Evolutionary conservation across 345 rosid species (phyloP), one percentile per base, ranked within the genome.

Genomic region (Brassica incana): DNA sequence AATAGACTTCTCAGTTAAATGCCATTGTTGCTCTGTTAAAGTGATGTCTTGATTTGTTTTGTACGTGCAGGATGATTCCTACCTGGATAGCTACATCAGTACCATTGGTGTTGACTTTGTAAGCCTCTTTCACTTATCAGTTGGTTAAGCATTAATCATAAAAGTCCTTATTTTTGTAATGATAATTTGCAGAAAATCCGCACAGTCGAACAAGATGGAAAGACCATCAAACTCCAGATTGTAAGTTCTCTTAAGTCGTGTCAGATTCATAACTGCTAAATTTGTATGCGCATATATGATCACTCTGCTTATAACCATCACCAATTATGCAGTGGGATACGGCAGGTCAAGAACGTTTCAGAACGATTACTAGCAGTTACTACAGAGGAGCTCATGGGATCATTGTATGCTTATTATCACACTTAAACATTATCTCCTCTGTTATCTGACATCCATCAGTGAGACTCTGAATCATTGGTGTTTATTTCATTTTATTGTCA

Each of bases 371-470:
- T 50, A 92, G 97, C 79, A 92, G 96, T 82, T 92, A 92, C 85
- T 90, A 92, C 79, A 90, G 96, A 83, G 97, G 96, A 65, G 97
- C 97, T 15, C 97, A 92, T 82, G 97, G 97, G 80, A 92, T 90
- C 7, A 90, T 92, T 59, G 96, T 92, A 78, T 71, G 88, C 15
- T 32, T 32, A 3, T 7, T 72, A 12, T 61, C 70, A 43, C 16
- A 16, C 23, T 60, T 50, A 8, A 5, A 5, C 40, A 3, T 1
- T 73, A 5, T 72, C 78, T 5, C 14, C 29, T 2, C 14, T 27
- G 5, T 40, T 45, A 40, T 71, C 58, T 30, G 52, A 64, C 66
- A 58, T 36, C 54, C 40, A 25, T 80, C 23, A 50, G 4, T 43
- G 32, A 75, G 9, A 48, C 23, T 29, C 16, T 48, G 35, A 65